Conservation (phyloP, 2,329 filamentous ascomycete species). For the Fusarium concolor region DNA sequence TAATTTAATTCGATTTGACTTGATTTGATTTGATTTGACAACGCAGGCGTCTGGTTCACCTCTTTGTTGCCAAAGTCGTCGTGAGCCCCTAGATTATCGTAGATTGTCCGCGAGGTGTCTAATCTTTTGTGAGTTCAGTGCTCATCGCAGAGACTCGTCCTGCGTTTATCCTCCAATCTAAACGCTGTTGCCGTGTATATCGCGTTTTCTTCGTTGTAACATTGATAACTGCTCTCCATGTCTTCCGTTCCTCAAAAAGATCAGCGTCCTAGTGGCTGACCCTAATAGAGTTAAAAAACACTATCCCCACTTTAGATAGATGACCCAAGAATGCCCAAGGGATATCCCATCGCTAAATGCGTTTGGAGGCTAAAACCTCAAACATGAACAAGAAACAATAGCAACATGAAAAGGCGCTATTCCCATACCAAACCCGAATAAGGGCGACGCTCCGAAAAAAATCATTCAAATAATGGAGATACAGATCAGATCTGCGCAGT, state of each 20-base stretch:
- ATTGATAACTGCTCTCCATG: constrained; percentile 18
- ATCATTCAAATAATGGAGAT: constrained; percentile 1
- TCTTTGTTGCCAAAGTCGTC: constrained; percentile 14
- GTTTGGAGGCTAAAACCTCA: constrained; percentile 26
- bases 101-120: constrained; percentile 25
- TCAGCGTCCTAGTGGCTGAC: constrained; percentile 21
- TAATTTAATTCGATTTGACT: not conserved
- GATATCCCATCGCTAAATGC: constrained; percentile 39
- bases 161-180: constrained; percentile 4
- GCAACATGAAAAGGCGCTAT: constrained; percentile 33
- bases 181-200: constrained; percentile 40
- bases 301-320: constrained; percentile 25
- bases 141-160: constrained; percentile 7
- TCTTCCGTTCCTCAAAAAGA: constrained; percentile 9
- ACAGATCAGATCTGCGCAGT: not conserved
- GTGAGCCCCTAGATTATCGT: constrained; percentile 21
- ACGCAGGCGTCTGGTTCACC: constrained; percentile 36
- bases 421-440: constrained; percentile 34
- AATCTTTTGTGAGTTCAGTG: constrained; percentile 21
- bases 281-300: not conserved
- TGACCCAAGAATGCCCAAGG: constrained; percentile 17
- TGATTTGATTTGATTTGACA: constrained; percentile 8
- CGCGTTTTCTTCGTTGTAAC: constrained; percentile 28
- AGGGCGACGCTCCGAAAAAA: constrained; percentile 24
- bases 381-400: constrained; percentile 19